Percentiles rank a stretch among this genome's conserved stretches.
Conservation (phyloP, 257 asterid genomes). For the Datura wrightii region DNA sequence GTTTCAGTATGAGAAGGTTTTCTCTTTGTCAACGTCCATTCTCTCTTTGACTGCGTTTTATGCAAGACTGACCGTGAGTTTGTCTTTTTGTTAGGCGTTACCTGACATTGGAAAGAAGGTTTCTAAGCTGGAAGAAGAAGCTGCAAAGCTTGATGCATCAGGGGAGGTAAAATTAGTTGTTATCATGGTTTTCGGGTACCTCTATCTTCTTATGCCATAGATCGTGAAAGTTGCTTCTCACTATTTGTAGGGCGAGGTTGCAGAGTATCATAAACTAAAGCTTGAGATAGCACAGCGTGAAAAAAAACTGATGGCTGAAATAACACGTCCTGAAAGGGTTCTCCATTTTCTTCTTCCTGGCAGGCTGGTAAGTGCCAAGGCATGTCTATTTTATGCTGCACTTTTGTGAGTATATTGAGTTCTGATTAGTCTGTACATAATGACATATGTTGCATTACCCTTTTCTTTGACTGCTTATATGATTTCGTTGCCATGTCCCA, state of each 20-base stretch:
- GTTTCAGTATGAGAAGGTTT: constrained; percentile 95
- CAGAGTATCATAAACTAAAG: constrained; percentile 83
- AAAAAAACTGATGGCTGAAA: constrained; percentile 89
- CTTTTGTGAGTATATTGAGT: not conserved
- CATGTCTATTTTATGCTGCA: constrained; percentile 1
- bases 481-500: not conserved
- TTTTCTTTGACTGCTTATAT: not conserved
- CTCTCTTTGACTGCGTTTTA: constrained; percentile 28
- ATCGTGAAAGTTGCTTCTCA: constrained; percentile 34
- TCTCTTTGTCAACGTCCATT: not conserved
- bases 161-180: constrained; percentile 69
- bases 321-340: constrained; percentile 84
- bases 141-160: constrained; percentile 84
- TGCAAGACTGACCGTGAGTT: constrained; percentile 36
- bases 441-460: not conserved
- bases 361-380: constrained; percentile 74
- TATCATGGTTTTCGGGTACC: constrained; percentile 31
- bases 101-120: constrained; percentile 89
- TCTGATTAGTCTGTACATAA: constrained; percentile 14
- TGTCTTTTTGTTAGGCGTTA: constrained; percentile 63
- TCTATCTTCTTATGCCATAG: constrained; percentile 28
- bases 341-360: constrained; percentile 91
- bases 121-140: constrained; percentile 87
- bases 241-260: constrained; percentile 71
- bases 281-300: constrained; percentile 81